Conservation (phyloP, 106 monocot genomes). For the Gastrodia elata region DNA sequence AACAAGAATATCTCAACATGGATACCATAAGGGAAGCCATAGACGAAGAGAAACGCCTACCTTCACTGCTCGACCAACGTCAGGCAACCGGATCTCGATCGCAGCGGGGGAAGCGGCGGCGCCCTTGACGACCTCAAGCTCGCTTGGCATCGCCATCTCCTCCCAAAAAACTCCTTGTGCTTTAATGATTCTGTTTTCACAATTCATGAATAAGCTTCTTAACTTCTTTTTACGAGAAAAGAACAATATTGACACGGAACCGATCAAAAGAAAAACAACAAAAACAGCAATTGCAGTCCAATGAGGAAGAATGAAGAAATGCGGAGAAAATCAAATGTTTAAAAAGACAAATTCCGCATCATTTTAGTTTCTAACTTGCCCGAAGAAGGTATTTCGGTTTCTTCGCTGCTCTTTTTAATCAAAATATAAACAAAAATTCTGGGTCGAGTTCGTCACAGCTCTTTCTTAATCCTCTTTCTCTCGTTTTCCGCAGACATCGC, state of each 20-base stretch:
- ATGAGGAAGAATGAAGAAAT: not conserved
- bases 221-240: not conserved
- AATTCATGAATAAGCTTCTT: constrained; percentile 12
- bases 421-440: not conserved
- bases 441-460: not conserved
- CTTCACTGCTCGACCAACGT: constrained; percentile 23
- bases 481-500: not conserved
- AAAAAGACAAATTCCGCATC: not conserved
- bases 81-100: constrained; percentile 22
- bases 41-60: constrained; percentile 11
- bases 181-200: constrained; percentile 15
- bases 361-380: not conserved
- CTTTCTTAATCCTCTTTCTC: not conserved
- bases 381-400: not conserved
- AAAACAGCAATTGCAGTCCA: not conserved
- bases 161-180: constrained; percentile 10
- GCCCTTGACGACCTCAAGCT: constrained; percentile 17
- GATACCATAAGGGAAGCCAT: not conserved
- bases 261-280: not conserved
- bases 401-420: not conserved
- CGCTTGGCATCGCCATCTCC: constrained; percentile 28
- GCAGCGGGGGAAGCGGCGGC: constrained; percentile 17
- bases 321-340: too few relatives aligned
- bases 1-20: too few relatives aligned
- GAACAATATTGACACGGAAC: not conserved